Conservation (phyloP, 2,329 filamentous ascomycete species). For the Sclerotinia spermophila region DNA sequence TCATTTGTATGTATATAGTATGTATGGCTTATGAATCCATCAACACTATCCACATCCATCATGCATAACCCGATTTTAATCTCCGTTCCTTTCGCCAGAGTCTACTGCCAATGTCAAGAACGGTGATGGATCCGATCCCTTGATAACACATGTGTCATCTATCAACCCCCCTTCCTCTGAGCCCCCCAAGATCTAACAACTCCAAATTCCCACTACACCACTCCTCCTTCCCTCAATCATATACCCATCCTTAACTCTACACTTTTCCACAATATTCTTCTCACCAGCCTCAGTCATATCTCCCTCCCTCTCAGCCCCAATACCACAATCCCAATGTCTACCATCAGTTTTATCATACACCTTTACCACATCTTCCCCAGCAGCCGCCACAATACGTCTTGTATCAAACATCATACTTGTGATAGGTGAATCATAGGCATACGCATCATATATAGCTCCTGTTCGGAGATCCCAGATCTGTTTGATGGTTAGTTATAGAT, state of each 20-base stretch:
- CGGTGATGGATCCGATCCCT: not conserved
- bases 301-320: constrained; percentile 65
- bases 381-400: constrained; percentile 83
- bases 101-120: not conserved
- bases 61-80: not conserved
- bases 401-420: constrained; percentile 97
- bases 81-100: not conserved
- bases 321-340: constrained; percentile 92
- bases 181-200: constrained; percentile 49
- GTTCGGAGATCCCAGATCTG: constrained; percentile 99
- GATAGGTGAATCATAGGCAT: constrained; percentile 87
- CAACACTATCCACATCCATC: not conserved
- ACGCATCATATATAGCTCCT: constrained; percentile 91
- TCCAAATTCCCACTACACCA: constrained; percentile 88
- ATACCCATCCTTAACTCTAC: constrained; percentile 91
- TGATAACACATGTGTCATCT: not conserved
- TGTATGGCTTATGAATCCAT: not conserved
- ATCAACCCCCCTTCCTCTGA: not conserved
- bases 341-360: constrained; percentile 98
- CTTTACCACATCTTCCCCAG: constrained; percentile 90
- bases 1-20: not conserved
- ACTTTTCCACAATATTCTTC: constrained; percentile 72
- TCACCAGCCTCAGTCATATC: constrained; percentile 43
- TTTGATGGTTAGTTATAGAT: constrained; percentile 30
- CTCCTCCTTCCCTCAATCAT: constrained; percentile 85